These are phyloP conservation scores for Mycena vulgaris DNA, from an alignment of 768 basidiomycete genomes.

Conservation along the genomic window DNA sequence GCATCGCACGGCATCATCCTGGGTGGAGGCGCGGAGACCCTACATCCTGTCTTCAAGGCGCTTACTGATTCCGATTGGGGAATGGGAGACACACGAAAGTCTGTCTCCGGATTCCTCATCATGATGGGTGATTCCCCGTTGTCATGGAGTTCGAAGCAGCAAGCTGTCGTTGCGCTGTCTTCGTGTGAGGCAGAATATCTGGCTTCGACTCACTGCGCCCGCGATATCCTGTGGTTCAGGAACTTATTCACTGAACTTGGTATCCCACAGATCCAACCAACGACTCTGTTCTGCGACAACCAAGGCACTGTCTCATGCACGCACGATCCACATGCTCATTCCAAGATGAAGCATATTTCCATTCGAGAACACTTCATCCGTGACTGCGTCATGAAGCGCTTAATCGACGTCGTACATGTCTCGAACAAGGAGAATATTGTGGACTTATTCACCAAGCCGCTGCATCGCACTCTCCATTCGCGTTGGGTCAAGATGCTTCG, in stretches of 20 bases:
- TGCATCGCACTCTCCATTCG: conserved; percentile 21
- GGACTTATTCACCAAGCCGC: conserved; percentile 49
- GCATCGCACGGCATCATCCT: conserved; percentile 13
- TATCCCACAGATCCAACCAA: conserved; percentile 15
- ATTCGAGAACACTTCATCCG: conserved; percentile 47
- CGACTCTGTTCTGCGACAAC: conserved; percentile 33
- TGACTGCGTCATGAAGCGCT: conserved; percentile 30
- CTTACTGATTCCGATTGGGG: conserved; percentile 38
- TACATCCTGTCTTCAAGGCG: conserved; percentile 21
- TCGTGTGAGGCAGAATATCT: conserved; percentile 49
- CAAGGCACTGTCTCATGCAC: conserved; percentile 38
- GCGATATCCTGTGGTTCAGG: conserved; percentile 20
- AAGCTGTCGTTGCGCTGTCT: conserved; percentile 51
- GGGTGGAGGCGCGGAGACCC: neutral
- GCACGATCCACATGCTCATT: conserved; percentile 44
- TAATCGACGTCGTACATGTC: conserved; percentile 38
- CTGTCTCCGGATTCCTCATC: conserved; percentile 51
- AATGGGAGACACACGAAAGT: conserved; percentile 36
- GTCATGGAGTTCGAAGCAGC: conserved; percentile 50
- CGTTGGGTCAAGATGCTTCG: conserved; percentile 29
- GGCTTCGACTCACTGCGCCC: conserved; percentile 23
- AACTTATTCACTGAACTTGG: conserved; percentile 41
- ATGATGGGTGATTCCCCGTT: conserved; percentile 44
- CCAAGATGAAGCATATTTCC: conserved; percentile 49
- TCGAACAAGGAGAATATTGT: conserved; percentile 43